phyloP scores from a whole-genome alignment of 805 yeast genomes.

The Kluyveromyces lactis region DNA sequence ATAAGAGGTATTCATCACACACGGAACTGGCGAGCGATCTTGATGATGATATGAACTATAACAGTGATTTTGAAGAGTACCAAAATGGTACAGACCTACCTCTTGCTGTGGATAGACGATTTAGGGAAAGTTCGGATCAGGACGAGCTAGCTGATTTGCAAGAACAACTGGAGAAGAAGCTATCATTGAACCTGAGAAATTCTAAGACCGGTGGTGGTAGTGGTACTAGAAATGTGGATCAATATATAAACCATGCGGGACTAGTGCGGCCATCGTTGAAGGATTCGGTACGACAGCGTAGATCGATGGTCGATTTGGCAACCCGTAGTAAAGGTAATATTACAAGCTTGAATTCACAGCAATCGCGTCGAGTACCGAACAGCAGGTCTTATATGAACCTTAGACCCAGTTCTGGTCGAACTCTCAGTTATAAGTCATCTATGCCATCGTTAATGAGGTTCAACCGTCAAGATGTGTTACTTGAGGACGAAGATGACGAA shows the following conservation, averaged over 20 bases:
- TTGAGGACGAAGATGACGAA: not conserved
- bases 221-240: no score
- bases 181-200: constrained; percentile 5
- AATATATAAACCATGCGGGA: no score
- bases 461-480: constrained; percentile 6
- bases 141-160: constrained; percentile 11
- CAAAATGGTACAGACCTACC: constrained; percentile 8
- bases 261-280: not conserved
- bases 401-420: constrained; percentile 8
- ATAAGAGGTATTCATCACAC: constrained; percentile 10
- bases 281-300: constrained; percentile 20
- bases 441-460: constrained; percentile 19
- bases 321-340: constrained; percentile 5
- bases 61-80: constrained; percentile 25
- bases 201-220: not conserved
- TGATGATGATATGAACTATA: constrained; percentile 19
- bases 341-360: constrained; percentile 1
- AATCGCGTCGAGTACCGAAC: constrained; percentile 12
- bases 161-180: constrained; percentile 10
- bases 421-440: constrained; percentile 20
- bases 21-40: constrained; percentile 15
- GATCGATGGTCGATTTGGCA: constrained; percentile 27
- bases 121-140: constrained; percentile 3
- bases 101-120: constrained; percentile 1
- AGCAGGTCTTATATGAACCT: constrained; percentile 24